Evolutionary conservation across 1,139 yeast species (phyloP).

Genomic region (Zygosaccharomyces pseudobailii): DNA sequence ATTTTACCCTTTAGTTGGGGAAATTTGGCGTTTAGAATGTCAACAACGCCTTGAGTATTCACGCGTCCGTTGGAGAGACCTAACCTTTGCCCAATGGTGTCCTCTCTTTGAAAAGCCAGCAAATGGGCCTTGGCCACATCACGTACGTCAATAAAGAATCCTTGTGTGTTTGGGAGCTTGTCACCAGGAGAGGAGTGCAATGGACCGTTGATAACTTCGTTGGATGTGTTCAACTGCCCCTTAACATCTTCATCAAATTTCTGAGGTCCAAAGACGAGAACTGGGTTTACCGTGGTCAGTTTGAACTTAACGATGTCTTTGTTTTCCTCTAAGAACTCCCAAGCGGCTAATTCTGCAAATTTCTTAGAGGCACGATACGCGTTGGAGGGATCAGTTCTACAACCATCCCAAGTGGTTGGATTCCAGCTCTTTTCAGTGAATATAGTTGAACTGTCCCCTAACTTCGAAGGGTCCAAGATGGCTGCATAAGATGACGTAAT

Average conservation of each 20-base stretch:
- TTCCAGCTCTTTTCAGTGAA: slow-evolving; percentile 39
- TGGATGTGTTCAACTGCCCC: slow-evolving; percentile 35
- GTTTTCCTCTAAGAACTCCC: slow-evolving; percentile 43
- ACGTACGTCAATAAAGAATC: slow-evolving; percentile 44
- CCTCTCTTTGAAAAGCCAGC: slow-evolving; percentile 37
- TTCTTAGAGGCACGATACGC: slow-evolving; percentile 50
- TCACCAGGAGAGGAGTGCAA: slow-evolving; percentile 16
- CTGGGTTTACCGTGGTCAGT: slow-evolving; percentile 44
- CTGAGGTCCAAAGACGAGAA: slow-evolving; percentile 47
- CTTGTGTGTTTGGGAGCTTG: slow-evolving; percentile 1
- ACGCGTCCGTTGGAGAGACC: slow-evolving; percentile 32
- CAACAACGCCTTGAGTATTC: slow-evolving; percentile 31
- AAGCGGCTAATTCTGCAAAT: slow-evolving; percentile 48
- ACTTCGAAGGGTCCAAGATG: slow-evolving; percentile 24
- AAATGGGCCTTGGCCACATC: slow-evolving; percentile 52
- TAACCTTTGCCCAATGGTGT: slow-evolving; percentile 34
- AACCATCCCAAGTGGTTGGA: slow-evolving; percentile 34
- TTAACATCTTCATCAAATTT: slow-evolving; percentile 32
- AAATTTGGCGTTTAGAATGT: slow-evolving; percentile 36
- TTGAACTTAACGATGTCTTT: slow-evolving; percentile 39
- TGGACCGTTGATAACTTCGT: slow-evolving; percentile 32
- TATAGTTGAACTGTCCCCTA: slow-evolving; percentile 59
- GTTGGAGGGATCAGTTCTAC: slow-evolving; percentile 26
- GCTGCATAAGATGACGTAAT: slow-evolving; percentile 56
- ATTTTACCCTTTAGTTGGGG: slow-evolving; percentile 38